phyloP scores from a whole-genome alignment of 371 early-diverging fungal species.

The Syncephalastrum sp. region DNA sequence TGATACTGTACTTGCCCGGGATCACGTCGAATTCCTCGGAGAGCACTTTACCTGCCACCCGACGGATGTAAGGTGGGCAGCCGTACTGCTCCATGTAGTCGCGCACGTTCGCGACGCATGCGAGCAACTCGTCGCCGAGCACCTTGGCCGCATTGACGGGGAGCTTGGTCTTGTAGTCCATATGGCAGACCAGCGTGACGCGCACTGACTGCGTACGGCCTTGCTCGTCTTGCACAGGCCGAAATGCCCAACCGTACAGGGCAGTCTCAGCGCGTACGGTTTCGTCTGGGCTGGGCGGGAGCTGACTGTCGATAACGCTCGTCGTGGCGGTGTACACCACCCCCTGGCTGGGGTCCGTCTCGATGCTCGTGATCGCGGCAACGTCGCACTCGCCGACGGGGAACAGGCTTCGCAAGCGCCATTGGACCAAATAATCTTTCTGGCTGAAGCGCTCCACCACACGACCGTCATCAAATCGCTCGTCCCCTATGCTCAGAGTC shows the following conservation, averaged over 20 bases:
- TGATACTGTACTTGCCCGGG: conserved; percentile 12
- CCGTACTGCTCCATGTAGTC: conserved; percentile 47
- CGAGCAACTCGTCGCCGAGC: conserved; percentile 31
- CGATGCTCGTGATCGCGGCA: conserved; percentile 48
- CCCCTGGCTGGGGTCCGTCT: conserved; percentile 53
- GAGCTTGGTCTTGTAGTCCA: conserved; percentile 46
- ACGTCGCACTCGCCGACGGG: conserved; percentile 14
- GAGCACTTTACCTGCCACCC: conserved; percentile 46
- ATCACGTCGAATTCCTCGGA: conserved; percentile 32
- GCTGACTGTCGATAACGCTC: conserved; percentile 50
- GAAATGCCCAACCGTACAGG: conserved; percentile 62
- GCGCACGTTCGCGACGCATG: conserved; percentile 33
- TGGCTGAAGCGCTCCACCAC: conserved; percentile 54
- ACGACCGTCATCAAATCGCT: conserved; percentile 49
- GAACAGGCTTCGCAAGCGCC: conserved; percentile 20
- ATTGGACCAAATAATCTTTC: conserved; percentile 54
- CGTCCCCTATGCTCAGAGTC: conserved; percentile 41
- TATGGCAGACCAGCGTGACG: conserved; percentile 55
- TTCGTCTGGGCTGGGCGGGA: conserved; percentile 41
- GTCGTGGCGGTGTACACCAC: conserved; percentile 58
- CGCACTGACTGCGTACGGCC: conserved; percentile 45
- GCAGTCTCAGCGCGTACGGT: conserved; percentile 46
- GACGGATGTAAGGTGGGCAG: conserved; percentile 55
- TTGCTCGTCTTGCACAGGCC: conserved; percentile 38
- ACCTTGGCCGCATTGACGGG: conserved; percentile 32